phyloP scores from a whole-genome alignment of 2,329 filamentous ascomycete genomes.

The Chaetomium olivaceum region DNA sequence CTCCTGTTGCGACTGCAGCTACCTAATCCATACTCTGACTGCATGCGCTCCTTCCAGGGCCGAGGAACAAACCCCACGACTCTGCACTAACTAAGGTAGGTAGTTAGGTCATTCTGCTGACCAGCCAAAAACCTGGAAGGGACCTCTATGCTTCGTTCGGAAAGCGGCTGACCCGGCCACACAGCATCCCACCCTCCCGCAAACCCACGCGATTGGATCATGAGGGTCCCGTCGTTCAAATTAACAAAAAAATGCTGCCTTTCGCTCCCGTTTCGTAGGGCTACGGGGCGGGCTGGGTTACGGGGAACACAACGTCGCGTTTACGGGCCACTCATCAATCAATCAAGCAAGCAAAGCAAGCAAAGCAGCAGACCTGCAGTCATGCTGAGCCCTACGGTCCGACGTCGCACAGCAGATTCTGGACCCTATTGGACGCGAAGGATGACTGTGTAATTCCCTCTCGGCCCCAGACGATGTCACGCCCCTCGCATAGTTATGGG shows the following conservation, averaged over 20 bases:
- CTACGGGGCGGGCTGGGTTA: not conserved
- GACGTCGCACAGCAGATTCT: conserved; percentile 18
- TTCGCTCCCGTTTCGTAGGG: conserved; percentile 4
- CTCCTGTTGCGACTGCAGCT: not conserved
- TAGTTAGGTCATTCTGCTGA: too few relatives aligned
- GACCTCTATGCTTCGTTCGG: conserved; percentile 2
- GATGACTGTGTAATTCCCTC: not conserved
- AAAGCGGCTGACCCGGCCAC: conserved; percentile 15
- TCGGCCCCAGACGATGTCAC: not conserved
- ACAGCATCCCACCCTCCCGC: conserved; percentile 14
- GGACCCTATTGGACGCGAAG: not conserved
- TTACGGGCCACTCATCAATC: conserved; percentile 4
- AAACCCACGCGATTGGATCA: conserved; percentile 14
- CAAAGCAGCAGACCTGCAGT: not conserved
- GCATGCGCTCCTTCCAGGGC: conserved; percentile 5
- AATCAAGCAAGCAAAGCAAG: conserved; percentile 18
- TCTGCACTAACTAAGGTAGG: too few relatives aligned
- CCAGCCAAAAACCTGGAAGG: conserved; percentile 2
- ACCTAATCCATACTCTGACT: not conserved
- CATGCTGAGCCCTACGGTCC: conserved; percentile 23
- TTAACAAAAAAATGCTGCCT: not conserved
- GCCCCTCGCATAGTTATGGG: not conserved
- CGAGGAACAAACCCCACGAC: not conserved
- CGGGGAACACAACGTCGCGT: conserved; percentile 4
- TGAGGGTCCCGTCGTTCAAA: not conserved